Percentiles rank a stretch among this genome's conserved stretches.
phyloP scores from a whole-genome alignment of 2,329 filamentous ascomycete species.

The Rhinocladiella similis region DNA sequence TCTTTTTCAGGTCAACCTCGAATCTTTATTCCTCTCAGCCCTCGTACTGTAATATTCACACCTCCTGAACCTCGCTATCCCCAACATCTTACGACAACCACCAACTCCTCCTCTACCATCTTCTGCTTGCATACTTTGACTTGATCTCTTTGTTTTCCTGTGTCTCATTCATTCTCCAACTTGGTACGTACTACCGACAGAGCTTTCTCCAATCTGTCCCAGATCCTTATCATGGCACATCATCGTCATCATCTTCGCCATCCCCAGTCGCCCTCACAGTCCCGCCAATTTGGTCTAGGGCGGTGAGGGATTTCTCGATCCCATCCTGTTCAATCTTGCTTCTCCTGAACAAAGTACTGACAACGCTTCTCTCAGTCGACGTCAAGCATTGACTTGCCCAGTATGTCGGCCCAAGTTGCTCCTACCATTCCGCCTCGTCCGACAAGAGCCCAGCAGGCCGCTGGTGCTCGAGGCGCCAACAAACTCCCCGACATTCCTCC shows the following conservation, averaged over 20 bases:
- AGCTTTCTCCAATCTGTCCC: conserved; percentile 11
- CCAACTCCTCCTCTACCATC: conserved; percentile 1
- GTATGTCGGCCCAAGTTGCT: conserved; percentile 47
- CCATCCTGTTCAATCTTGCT: background rate
- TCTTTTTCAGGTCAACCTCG: background rate
- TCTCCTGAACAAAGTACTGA: conserved; percentile 1
- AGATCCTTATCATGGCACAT: conserved; percentile 8
- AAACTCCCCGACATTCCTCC: conserved; percentile 74
- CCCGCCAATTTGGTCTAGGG: background rate
- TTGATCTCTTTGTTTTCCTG: conserved; percentile 3
- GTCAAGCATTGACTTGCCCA: conserved; percentile 30
- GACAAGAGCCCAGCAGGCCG: conserved; percentile 52
- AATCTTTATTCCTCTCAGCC: too few relatives aligned
- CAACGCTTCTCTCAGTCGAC: conserved; percentile 8
- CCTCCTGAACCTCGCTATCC: too few relatives aligned
- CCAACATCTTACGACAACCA: background rate
- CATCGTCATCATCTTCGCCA: conserved; percentile 3
- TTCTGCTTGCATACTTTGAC: conserved; percentile 4
- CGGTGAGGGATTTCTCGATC: conserved; percentile 7
- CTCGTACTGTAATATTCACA: too few relatives aligned
- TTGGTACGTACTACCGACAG: conserved; percentile 4
- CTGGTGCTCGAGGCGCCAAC: conserved; percentile 40
- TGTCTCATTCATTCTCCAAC: conserved; percentile 15
- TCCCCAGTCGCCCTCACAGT: background rate
- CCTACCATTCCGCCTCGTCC: conserved; percentile 65